These are phyloP conservation scores for Verticillium isaacii DNA, from an alignment of 2,329 filamentous ascomycete species.

Conservation along the genomic window DNA sequence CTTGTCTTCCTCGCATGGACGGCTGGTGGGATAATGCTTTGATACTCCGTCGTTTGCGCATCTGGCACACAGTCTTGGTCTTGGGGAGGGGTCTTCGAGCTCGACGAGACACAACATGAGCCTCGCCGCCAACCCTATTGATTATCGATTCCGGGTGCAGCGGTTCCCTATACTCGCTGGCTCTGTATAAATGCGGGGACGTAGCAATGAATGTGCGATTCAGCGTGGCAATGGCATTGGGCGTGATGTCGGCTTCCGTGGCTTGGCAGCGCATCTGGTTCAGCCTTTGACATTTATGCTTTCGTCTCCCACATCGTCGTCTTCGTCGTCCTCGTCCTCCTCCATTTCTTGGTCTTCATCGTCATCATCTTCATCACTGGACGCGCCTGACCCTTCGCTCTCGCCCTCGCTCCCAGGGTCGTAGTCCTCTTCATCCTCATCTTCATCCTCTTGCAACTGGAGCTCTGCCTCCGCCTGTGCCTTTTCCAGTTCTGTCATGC, in stretches of 20 bases:
- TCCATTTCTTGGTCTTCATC: slow-evolving; percentile 43
- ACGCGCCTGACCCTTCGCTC: slow-evolving; percentile 50
- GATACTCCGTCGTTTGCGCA: too few relatives aligned
- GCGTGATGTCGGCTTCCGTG: too few relatives aligned
- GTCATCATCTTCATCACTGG: slow-evolving; percentile 47
- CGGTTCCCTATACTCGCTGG: too few relatives aligned
- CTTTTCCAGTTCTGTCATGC: slow-evolving; percentile 43
- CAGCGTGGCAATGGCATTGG: too few relatives aligned
- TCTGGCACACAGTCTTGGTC: too few relatives aligned
- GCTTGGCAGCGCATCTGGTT: neutral
- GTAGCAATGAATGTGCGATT: too few relatives aligned
- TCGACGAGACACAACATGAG: too few relatives aligned
- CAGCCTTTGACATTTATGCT: slow-evolving; percentile 9
- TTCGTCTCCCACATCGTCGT: slow-evolving; percentile 26
- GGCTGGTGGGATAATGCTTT: too few relatives aligned
- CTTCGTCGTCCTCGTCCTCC: slow-evolving; percentile 34
- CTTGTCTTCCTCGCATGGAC: slow-evolving; percentile 23
- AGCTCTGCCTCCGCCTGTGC: slow-evolving; percentile 48
- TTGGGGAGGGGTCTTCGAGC: too few relatives aligned
- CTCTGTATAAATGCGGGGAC: too few relatives aligned
- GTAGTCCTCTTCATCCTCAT: slow-evolving; percentile 63
- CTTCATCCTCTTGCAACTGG: slow-evolving; percentile 53
- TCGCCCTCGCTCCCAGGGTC: slow-evolving; percentile 58
- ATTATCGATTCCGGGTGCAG: neutral
- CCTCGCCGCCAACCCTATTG: too few relatives aligned